Base-by-base conservation (phyloP, 768 basidiomycete genomes). In the Fomitopsis pulvina region DNA sequence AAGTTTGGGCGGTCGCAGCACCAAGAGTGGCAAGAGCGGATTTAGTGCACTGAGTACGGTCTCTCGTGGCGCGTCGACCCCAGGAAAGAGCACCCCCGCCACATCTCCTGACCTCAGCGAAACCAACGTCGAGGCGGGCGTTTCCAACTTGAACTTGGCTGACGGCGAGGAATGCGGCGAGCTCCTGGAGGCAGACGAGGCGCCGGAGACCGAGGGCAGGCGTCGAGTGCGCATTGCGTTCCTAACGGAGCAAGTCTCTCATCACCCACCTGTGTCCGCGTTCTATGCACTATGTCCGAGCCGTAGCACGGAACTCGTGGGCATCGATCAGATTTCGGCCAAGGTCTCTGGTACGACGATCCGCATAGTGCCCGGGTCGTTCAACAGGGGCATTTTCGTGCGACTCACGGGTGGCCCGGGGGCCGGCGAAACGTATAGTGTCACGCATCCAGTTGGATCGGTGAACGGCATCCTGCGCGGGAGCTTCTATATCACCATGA, bases 391-490 rank as follows among this genome's bases (percentile, higher is more conserved):
- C 20, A 81, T 97, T 50, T 96, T 84, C 63, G 71, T 98, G 57
- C 72, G 78, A 21, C 72, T 98, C 42, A 85, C 76, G 0, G 84
- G 83, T 22, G 91, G 81, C 11, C 76, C 66, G 47, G 92, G 81
- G 39, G 80, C 74, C 57, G 93, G 85, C 56, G 95, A 87, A 71
- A 66, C 72, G 47, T 96, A 96, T 62, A 81, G 87, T 57, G 81
- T 98, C 60, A 88, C 89, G 1, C 93, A 97, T 62, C 96, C 95
- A 16, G 71, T 82, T 26, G 96, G 92, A 18, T 74, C 77, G 43
- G 92, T 98, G 45, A 96, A 97, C 59, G 96, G 95, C 5, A 80
- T 99, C 28, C 68, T 99, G 41, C 78, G 92, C 48, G 95, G 93
- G 0, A 85, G 80, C 60, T 93, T 94, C 67, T 99, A 97, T 60